Percentiles rank a stretch among this genome's conserved stretches.
These are phyloP conservation scores for Nematocida sp. DNA, from an alignment of 371 early-diverging fungal genomes.

Conservation along the genomic window DNA sequence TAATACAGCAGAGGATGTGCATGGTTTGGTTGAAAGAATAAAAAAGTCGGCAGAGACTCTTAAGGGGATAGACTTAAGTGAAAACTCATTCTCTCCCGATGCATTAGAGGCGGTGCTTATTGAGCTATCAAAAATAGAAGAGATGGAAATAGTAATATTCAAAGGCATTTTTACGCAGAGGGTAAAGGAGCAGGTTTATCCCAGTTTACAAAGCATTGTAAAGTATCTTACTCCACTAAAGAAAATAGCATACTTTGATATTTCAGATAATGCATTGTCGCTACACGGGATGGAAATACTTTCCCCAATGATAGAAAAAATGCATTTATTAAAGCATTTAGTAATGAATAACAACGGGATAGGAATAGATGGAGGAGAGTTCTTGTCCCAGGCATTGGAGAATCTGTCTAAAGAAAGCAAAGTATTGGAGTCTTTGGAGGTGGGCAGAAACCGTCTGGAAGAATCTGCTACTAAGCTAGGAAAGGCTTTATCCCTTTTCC, in stretches of 20 bases:
- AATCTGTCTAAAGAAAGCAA: conserved; percentile 60
- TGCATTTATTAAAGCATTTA: conserved; percentile 60
- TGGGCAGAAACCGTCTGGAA: conserved; percentile 69
- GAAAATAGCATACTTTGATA: conserved; percentile 59
- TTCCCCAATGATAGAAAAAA: conserved; percentile 57
- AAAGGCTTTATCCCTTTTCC: conserved; percentile 60
- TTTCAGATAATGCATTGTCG: conserved; percentile 70
- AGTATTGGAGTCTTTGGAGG: conserved; percentile 63
- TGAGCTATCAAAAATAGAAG: conserved; percentile 49
- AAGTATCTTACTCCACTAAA: conserved; percentile 34
- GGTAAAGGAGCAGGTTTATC: conserved; percentile 62
- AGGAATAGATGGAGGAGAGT: conserved; percentile 67
- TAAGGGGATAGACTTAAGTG: conserved; percentile 61
- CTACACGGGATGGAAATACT: conserved; percentile 68
- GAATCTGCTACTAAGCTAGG: conserved; percentile 59
- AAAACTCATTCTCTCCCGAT: conserved; percentile 67
- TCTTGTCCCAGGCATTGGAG: conserved; percentile 54
- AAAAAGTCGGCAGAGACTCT: conserved; percentile 40
- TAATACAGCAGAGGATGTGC: conserved; percentile 57
- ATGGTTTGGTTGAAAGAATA: conserved; percentile 52
- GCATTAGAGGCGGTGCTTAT: conserved; percentile 61
- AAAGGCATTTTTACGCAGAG: conserved; percentile 65
- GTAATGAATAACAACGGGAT: conserved; percentile 70
- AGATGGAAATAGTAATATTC: conserved; percentile 57
- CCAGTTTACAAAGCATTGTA: conserved; percentile 58